Evolutionary conservation across 306 rosid species (phyloP).

Genomic region (Malus orientalis): DNA sequence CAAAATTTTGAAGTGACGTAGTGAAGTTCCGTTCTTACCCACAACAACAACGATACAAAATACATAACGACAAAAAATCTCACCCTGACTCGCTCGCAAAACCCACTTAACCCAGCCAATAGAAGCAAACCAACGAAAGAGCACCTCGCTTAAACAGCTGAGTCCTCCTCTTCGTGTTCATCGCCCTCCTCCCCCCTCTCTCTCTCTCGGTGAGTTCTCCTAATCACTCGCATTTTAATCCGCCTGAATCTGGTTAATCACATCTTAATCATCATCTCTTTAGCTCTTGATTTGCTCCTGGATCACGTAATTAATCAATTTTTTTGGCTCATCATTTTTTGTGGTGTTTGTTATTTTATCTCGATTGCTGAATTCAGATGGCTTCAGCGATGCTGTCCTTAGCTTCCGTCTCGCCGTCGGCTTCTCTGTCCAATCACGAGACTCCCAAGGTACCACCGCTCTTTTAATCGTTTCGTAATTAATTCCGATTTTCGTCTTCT

Average conservation of each 20-base stretch:
- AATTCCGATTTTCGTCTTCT: background rate
- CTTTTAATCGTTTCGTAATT: background rate
- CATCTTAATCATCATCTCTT: background rate
- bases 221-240: background rate
- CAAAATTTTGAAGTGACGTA: too few species aligned
- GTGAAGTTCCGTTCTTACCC: background rate
- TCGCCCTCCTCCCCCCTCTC: background rate
- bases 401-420: conserved; percentile 37
- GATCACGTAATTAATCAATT: background rate
- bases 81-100: background rate
- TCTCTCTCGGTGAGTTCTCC: background rate
- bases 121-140: background rate
- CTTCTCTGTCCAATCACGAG: conserved; percentile 35
- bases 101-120: background rate
- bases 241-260: background rate
- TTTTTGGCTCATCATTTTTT: background rate
- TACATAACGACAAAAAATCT: background rate
- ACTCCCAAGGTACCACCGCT: conserved; percentile 37
- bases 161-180: background rate
- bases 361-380: conserved; percentile 17
- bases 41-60: background rate
- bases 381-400: conserved; percentile 56
- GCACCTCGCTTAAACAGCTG: background rate
- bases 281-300: background rate
- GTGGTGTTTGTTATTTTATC: background rate